Evolutionary conservation across 2,329 filamentous ascomycete genomes (phyloP), one percentile per base, ranked within the genome.

Genomic region (Phyllosticta ampelicida): DNA sequence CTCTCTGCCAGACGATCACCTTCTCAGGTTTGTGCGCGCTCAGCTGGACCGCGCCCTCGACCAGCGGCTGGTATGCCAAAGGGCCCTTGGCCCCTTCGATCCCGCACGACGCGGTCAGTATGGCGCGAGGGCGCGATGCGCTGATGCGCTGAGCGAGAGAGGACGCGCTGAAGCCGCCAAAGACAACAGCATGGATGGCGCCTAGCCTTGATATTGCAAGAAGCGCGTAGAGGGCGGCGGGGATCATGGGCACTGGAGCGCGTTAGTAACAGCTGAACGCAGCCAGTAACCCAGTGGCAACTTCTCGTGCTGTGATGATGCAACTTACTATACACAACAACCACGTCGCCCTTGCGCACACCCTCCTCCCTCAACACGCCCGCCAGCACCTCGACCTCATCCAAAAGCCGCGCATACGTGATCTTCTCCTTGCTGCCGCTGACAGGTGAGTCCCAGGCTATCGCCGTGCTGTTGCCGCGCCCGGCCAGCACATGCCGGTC

Each of bases 241-340:
- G 91, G 50, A 96, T 89, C 91, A 96, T 96, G 57, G 91, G 91
- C 91, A 96, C 86, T 89, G 62, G n/a, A n/a, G n/a, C n/a, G n/a
- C n/a, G n/a, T n/a, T n/a, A n/a, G n/a, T n/a, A n/a, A n/a, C n/a
- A n/a, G n/a, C n/a, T n/a, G n/a, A n/a, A n/a, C n/a, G n/a, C n/a
- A n/a, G n/a, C n/a, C n/a, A n/a, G n/a, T n/a, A n/a, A n/a, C n/a
- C n/a, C n/a, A n/a, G n/a, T n/a, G n/a, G n/a, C n/a, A n/a, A n/a
- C n/a, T n/a, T n/a, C n/a, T n/a, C n/a, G n/a, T n/a, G n/a, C n/a
- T n/a, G n/a, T n/a, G n/a, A n/a, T n/a, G 23, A 52, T n/a, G 20
- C 28, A 72, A 72, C 83, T 69, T 72, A 89, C 86, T 96, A 72
- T 96, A 97, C 26, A 96, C 82, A 62, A 96, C 79, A 5, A 96